These are phyloP conservation scores for Isabelozyma gotoi DNA, from an alignment of 805 yeast genomes.

Conservation along the genomic window DNA sequence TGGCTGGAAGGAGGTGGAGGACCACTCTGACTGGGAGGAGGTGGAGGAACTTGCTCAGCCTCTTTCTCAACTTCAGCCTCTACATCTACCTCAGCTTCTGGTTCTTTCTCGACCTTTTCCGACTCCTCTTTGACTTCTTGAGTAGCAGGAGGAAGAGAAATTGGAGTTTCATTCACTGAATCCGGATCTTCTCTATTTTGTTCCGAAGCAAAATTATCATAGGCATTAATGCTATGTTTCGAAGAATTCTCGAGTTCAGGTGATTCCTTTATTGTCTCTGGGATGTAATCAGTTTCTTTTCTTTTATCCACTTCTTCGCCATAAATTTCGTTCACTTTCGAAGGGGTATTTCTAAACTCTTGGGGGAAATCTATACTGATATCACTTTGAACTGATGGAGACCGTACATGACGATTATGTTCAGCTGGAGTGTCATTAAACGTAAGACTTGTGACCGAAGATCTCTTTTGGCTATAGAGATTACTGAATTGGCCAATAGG, in stretches of 20 bases:
- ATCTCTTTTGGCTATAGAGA: conserved; percentile 11
- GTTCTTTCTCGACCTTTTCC: too few species aligned
- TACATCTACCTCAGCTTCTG: too few species aligned
- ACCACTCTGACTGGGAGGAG: too few species aligned
- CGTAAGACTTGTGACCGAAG: conserved; percentile 18
- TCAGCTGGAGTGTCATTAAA: conserved; percentile 9
- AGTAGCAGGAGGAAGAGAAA: neutral
- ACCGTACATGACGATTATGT: conserved; percentile 13
- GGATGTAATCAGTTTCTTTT: conserved; percentile 3
- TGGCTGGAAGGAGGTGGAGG: too few species aligned
- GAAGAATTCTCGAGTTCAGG: conserved; percentile 7
- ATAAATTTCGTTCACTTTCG: neutral
- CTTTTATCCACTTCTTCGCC: conserved; percentile 2
- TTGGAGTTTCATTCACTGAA: neutral
- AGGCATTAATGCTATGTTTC: neutral
- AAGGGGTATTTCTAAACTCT: conserved; percentile 20
- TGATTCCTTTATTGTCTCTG: conserved; percentile 12
- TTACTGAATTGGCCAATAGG: neutral
- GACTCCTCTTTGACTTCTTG: neutral
- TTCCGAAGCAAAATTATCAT: neutral
- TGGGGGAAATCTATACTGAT: conserved; percentile 28
- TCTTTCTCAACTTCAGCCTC: neutral
- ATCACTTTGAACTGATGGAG: conserved; percentile 33
- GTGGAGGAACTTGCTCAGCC: conserved; percentile 4
- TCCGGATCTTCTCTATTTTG: neutral